phyloP scores from a whole-genome alignment of 2,329 filamentous ascomycete species.

The Pseudopyrenochaeta lycopersici region DNA sequence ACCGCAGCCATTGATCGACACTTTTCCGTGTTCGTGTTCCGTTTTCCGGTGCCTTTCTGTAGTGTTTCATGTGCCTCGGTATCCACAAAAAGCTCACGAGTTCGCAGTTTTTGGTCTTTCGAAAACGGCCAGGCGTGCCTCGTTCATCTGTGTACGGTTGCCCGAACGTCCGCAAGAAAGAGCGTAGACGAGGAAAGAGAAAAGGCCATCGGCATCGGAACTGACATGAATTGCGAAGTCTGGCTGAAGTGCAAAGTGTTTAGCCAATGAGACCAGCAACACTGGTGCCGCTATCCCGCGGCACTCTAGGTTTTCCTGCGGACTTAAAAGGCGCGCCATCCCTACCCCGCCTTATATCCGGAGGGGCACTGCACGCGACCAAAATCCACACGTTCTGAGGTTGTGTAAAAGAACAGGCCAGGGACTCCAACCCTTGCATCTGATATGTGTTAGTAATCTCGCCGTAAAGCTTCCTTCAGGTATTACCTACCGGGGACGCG shows the following conservation, averaged over 20 bases:
- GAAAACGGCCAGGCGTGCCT: neutral
- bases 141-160: neutral
- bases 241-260: neutral
- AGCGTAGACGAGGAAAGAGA: neutral
- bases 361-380: neutral
- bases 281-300: neutral
- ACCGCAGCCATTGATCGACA: neutral
- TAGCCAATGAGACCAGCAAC: neutral
- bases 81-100: neutral
- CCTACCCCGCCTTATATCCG: slow-evolving; percentile 6
- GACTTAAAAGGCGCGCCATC: neutral
- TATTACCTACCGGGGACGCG: too few relatives aligned
- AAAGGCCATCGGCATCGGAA: neutral
- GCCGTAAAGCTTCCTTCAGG: too few relatives aligned
- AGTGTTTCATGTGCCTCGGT: slow-evolving; percentile 1
- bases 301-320: slow-evolving; percentile 1
- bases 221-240: neutral
- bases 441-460: too few relatives aligned
- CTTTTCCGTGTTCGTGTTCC: slow-evolving; percentile 2
- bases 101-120: neutral
- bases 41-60: too few relatives aligned
- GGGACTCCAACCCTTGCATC: too few relatives aligned
- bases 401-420: too few relatives aligned
- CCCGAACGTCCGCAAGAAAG: neutral
- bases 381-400: too few relatives aligned